phyloP scores from a whole-genome alignment of 208 protist genomes.

The Trypanosoma theileri region DNA sequence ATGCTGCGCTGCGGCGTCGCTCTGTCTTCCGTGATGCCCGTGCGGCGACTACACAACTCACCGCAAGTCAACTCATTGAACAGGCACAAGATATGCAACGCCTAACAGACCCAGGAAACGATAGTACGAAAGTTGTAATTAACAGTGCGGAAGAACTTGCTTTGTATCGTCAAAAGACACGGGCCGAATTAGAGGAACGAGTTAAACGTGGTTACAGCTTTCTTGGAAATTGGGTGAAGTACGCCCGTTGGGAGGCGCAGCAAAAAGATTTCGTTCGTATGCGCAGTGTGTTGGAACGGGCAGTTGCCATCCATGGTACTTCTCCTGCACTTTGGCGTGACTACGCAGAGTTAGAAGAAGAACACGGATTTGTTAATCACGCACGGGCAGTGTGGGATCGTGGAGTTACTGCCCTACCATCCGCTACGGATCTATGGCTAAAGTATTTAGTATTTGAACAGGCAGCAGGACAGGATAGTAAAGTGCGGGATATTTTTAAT shows the following conservation, averaged over 20 bases:
- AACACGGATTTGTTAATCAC: constrained; percentile 94
- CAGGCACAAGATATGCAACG: constrained; percentile 96
- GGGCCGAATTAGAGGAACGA: constrained; percentile 95
- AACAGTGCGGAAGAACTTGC: constrained; percentile 94
- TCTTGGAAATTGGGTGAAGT: constrained; percentile 94
- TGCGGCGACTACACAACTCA: constrained; percentile 91
- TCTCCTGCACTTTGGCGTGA: constrained; percentile 93
- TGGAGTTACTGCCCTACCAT: constrained; percentile 94
- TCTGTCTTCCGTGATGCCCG: constrained; percentile 75
- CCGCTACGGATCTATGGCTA: constrained; percentile 96
- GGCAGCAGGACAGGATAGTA: constrained; percentile 90
- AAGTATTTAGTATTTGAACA: constrained; percentile 97
- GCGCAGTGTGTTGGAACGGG: constrained; percentile 96
- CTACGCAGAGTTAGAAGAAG: constrained; percentile 99
- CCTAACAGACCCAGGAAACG: constrained; percentile 45
- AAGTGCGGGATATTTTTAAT: constrained; percentile 93
- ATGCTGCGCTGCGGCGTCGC: constrained; percentile 63
- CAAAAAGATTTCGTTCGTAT: constrained; percentile 95
- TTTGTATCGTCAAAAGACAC: constrained; percentile 92
- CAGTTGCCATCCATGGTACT: constrained; percentile 86
- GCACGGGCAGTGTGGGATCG: constrained; percentile 97
- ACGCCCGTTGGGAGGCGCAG: constrained; percentile 97
- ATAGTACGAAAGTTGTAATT: constrained; percentile 92
- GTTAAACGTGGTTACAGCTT: constrained; percentile 78
- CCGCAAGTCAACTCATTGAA: constrained; percentile 96